Evolutionary conservation across 345 rosid species (phyloP), one percentile per base, ranked within the genome.

Genomic region (Kandelia obovata): DNA sequence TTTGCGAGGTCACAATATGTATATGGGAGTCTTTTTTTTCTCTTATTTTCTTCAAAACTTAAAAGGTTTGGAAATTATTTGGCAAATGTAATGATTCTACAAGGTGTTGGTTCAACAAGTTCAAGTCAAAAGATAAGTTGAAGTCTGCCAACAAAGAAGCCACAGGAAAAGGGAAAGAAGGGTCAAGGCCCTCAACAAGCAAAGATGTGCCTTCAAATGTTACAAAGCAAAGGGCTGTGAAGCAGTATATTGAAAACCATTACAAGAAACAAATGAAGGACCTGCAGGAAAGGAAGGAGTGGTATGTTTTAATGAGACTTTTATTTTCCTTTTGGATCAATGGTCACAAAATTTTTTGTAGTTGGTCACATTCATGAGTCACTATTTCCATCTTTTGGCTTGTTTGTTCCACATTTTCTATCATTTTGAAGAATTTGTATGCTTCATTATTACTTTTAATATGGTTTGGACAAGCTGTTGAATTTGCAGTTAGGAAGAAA

Each of bases 221-320:
- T 35, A 91, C 99, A 66, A 89, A 85, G 81, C 96, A 95, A 78
- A 87, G 75, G 80, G 99, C 97, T 76, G 97, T 97, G 5, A 95
- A 91, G 78, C 97, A 91, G 81, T 94, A 83, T 78, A 94, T 94
- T 51, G 98, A 94, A 78, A 85, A 94, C 78, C 98, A 94, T 77
- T 94, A 94, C 83, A 89, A 87, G 79, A 89, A 88, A 77, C 99
- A 95, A 80, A 75, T 91, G 91, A 91, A 91, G 74, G 78, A 79
- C 72, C 89, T 91, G 63, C 84, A 89, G 72, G 89, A 92, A 78
- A 89, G 99, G 81, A 79, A 82, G 73, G 96, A 95, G 79, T 83
- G 99, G 99, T 95, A 87, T 77, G 81, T 73, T 68, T 56, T 75
- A 20, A 62, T 63, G 2, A 34, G 61, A 82, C 31, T 1, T 27